phyloP scores from a whole-genome alignment of 2,329 filamentous ascomycete species.

The Fusarium brevicatenulatum region DNA sequence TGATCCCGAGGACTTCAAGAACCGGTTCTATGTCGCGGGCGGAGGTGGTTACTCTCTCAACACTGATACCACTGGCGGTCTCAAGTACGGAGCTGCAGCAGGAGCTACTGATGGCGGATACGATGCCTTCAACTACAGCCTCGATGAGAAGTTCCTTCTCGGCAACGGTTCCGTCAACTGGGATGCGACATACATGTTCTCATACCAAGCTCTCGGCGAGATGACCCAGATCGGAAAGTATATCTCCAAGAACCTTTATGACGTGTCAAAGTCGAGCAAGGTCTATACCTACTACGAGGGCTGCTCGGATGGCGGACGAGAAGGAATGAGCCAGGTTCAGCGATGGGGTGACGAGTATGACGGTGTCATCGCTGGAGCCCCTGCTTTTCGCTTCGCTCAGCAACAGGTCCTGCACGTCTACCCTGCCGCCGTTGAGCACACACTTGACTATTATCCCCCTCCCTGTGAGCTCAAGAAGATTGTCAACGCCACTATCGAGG shows the following conservation, averaged over 20 bases:
- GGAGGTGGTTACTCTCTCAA: constrained; percentile 32
- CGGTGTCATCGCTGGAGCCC: constrained; percentile 28
- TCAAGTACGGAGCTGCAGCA: constrained; percentile 53
- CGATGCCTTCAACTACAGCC: constrained; percentile 53
- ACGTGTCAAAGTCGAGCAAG: constrained; percentile 1
- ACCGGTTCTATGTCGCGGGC: neutral
- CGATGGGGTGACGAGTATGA: constrained; percentile 33
- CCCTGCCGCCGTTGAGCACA: neutral
- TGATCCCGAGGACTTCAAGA: neutral
- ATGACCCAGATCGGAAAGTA: constrained; percentile 56
- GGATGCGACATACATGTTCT: constrained; percentile 60
- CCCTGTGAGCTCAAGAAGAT: constrained; percentile 8
- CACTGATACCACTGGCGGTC: constrained; percentile 49
- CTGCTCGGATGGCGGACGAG: constrained; percentile 59
- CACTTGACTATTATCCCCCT: neutral
- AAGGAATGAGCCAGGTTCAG: constrained; percentile 50
- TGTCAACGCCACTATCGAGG: constrained; percentile 21
- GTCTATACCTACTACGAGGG: constrained; percentile 64
- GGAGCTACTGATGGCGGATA: constrained; percentile 58
- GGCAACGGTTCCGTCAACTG: constrained; percentile 64
- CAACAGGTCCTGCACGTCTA: constrained; percentile 4
- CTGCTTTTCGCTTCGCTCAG: constrained; percentile 37
- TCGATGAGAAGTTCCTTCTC: constrained; percentile 52
- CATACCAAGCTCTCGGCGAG: constrained; percentile 62
- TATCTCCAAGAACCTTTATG: neutral